Percentiles rank a stretch among this genome's conserved stretches.
Evolutionary conservation across 2,329 filamentous ascomycete species (phyloP).

Genomic region (Teratosphaeria zuluensis): DNA sequence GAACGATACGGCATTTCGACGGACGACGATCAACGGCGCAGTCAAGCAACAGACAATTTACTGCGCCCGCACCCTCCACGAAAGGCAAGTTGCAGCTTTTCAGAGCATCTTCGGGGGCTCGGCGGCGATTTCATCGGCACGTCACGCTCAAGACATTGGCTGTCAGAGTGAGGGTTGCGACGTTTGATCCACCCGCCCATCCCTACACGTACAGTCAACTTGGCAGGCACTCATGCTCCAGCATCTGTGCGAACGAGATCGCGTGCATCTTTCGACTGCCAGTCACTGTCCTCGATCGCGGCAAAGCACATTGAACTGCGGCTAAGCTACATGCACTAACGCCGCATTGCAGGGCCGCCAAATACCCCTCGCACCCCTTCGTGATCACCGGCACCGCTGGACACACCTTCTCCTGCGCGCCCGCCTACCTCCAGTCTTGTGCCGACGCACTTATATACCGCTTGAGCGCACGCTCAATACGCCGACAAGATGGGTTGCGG

Average conservation of each 20-base stretch:
- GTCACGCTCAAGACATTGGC: not conserved
- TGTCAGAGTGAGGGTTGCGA: not conserved
- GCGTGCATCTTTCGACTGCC: not conserved
- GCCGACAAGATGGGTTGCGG: constrained; percentile 89
- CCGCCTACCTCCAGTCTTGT: not conserved
- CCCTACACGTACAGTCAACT: not conserved
- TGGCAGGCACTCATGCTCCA: not conserved
- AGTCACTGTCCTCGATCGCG: not conserved
- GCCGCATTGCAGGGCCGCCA: not conserved
- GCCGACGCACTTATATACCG: not conserved
- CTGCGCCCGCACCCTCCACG: not conserved
- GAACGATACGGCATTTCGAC: not conserved
- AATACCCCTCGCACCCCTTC: not conserved
- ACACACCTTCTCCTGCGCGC: not conserved
- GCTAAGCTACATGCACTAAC: not conserved
- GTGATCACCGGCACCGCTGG: not conserved
- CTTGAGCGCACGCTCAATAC: not conserved
- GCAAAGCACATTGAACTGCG: not conserved
- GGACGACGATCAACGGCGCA: not conserved
- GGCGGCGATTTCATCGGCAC: not conserved
- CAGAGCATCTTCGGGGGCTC: not conserved
- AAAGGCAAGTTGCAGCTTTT: not conserved
- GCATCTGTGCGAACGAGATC: not conserved
- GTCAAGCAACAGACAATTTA: not conserved
- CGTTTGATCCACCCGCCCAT: not conserved